Percentiles rank a stretch among this genome's conserved stretches.
phyloP scores from a whole-genome alignment of 441 rosid species.

The Gossypium gossypioides region DNA sequence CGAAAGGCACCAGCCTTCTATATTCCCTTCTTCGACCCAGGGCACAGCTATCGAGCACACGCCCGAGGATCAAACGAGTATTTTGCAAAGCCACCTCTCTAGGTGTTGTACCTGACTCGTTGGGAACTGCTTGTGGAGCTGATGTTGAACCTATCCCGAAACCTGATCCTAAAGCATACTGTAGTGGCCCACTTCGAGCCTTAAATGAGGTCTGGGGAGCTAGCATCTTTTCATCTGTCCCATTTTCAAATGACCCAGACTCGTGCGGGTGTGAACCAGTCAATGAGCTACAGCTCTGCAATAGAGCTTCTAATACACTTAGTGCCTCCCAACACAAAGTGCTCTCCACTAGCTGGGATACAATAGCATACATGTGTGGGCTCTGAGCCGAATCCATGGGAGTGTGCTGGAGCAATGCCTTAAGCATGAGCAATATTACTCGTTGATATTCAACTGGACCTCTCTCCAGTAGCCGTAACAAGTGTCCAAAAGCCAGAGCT shows the following conservation, averaged over 20 bases:
- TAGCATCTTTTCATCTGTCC: conserved; percentile 61
- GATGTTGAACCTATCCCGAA: conserved; percentile 37
- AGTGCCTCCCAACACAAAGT: conserved; percentile 91
- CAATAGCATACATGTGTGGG: conserved; percentile 93
- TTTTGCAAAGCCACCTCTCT: conserved; percentile 81
- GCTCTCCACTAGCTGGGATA: conserved; percentile 93
- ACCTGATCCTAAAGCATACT: conserved; percentile 43
- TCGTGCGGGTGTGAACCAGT: conserved; percentile 69
- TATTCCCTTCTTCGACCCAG: conserved; percentile 82
- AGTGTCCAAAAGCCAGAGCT: conserved; percentile 91
- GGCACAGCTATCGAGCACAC: conserved; percentile 78
- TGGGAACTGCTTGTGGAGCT: conserved; percentile 33
- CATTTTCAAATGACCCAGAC: conserved; percentile 55
- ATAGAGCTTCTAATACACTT: conserved; percentile 83
- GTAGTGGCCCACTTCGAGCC: conserved; percentile 74
- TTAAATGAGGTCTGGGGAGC: conserved; percentile 84
- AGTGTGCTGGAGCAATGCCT: conserved; percentile 92
- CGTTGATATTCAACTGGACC: conserved; percentile 95
- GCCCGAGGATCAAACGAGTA: conserved; percentile 70
- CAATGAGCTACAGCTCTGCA: conserved; percentile 87
- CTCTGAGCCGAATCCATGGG: conserved; percentile 97
- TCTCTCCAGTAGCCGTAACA: conserved; percentile 78
- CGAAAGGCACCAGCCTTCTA: conserved; percentile 81
- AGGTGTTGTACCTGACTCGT: conserved; percentile 55
- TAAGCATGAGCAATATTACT: conserved; percentile 78